Evolutionary conservation across 495 filamentous ascomycete genomes (phyloP).

Genomic region (Daldinia childiae): DNA sequence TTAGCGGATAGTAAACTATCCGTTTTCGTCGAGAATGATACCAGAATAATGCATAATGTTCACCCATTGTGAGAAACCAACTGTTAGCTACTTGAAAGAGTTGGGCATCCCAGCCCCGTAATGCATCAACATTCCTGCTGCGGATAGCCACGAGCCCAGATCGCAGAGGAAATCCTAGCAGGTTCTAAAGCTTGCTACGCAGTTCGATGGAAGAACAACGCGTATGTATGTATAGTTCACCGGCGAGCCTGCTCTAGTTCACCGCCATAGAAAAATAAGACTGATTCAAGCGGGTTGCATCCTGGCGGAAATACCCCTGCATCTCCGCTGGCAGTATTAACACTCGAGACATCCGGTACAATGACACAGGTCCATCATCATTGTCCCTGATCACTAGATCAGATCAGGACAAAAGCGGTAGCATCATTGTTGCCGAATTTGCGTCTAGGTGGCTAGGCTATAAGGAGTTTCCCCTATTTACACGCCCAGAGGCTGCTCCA

Average conservation of each 20-base stretch:
- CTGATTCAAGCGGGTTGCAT: constrained; percentile 32
- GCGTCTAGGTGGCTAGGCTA: constrained; percentile 22
- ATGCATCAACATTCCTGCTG: constrained; percentile 2
- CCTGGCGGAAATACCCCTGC: constrained; percentile 25
- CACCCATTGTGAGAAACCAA: neutral
- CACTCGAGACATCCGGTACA: constrained; percentile 25
- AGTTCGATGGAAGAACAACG: neutral
- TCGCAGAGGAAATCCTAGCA: constrained; percentile 2
- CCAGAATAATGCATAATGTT: neutral
- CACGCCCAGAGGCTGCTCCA: constrained; percentile 18
- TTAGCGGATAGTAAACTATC: neutral
- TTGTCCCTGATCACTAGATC: constrained; percentile 19
- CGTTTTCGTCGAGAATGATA: neutral
- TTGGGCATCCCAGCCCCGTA: neutral
- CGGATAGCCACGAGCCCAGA: neutral
- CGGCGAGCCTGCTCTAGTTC: constrained; percentile 16
- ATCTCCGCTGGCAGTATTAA: constrained; percentile 26
- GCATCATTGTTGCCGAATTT: constrained; percentile 28
- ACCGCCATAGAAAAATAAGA: constrained; percentile 31
- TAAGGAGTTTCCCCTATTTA: constrained; percentile 24
- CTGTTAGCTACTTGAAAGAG: neutral
- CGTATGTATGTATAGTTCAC: constrained; percentile 7
- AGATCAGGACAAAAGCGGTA: constrained; percentile 24
- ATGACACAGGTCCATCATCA: constrained; percentile 9
- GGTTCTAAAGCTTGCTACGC: neutral